Base-by-base conservation (phyloP, 2,329 filamentous ascomycete genomes). In the Davidsoniella eucalypti region DNA sequence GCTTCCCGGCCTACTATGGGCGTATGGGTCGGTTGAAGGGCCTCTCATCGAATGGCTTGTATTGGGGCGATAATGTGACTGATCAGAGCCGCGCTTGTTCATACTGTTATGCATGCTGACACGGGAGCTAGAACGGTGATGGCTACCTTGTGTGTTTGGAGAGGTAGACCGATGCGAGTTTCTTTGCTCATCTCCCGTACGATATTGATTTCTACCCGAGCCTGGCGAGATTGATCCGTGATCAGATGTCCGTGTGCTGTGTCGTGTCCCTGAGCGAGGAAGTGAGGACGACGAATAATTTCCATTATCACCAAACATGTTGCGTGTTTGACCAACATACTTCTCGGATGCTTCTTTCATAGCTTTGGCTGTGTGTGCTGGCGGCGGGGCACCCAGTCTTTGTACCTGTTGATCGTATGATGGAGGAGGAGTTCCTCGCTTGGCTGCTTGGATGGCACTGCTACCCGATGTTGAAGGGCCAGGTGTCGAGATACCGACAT, bases 281-380 rank as follows among this genome's bases (percentile, higher is more conserved):
- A 53, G 44, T 17, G 51, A 53, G n/a, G 47, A 47, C 2, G 51
- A 50, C 4, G 51, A 53, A 40, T 53, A 53, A 29, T 42, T 43
- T 8, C 26, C 38, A 5, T 39, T 6, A 12, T 66, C 63, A 29
- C 60, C 71, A 63, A 93, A 92, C 69, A 95, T 81, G 59, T 75
- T 87, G 41, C 86, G 77, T 2, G 85, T 86, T 63, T 95, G 84
- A 43, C 80, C 78, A 18, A 84, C 78, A 59, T 90, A 95, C 64
- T 87, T 87, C 58, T 93, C 83, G 0, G 87, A 92, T 3, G 88
- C 86, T 63, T 94, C 85, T 61, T 94, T 86, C 93, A 98, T 98
- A 44, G 92, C 86, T 55, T 83, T 85, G 3, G 87, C 84, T 0
- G 93, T 98, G 54, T 93, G 87, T 1, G 92, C 92, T 2, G 90